phyloP scores from a whole-genome alignment of 2,329 filamentous ascomycete genomes.

The Talaromyces funiculosus region DNA sequence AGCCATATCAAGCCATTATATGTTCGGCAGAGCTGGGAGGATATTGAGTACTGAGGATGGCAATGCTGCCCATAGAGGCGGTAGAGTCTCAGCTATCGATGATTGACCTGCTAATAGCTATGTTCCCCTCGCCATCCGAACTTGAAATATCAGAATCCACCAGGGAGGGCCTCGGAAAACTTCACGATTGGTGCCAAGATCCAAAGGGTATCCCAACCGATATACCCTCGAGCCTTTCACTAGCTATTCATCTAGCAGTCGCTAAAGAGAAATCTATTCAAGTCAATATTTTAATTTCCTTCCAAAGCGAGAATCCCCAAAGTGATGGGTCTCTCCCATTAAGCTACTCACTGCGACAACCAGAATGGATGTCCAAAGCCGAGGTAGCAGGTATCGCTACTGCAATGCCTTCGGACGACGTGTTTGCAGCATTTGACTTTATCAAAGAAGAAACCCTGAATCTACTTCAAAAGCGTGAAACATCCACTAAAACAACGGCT shows the following conservation, averaged over 20 bases:
- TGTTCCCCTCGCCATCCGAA: conserved; percentile 43
- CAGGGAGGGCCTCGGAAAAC: background rate
- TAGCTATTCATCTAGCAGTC: background rate
- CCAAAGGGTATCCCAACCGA: background rate
- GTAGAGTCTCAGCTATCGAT: conserved; percentile 46
- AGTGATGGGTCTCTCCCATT: background rate
- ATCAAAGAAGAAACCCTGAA: conserved; percentile 34
- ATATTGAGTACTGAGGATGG: background rate
- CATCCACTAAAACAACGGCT: background rate
- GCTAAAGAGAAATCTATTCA: background rate
- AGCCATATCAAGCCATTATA: too few species aligned
- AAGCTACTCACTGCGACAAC: conserved; percentile 38
- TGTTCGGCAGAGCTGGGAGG: too few species aligned
- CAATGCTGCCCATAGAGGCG: conserved; percentile 37
- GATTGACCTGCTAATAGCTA: conserved; percentile 49
- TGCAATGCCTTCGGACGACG: conserved; percentile 40
- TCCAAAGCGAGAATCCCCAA: background rate
- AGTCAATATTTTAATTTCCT: background rate
- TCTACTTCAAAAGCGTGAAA: conserved; percentile 24
- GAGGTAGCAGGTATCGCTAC: conserved; percentile 37
- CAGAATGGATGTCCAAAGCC: conserved; percentile 49
- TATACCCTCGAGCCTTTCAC: background rate
- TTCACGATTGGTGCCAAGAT: background rate
- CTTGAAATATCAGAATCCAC: conserved; percentile 40
- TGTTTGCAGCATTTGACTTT: conserved; percentile 44